Conservation (phyloP, 768 basidiomycete genomes). For the Boletus fagicola region DNA sequence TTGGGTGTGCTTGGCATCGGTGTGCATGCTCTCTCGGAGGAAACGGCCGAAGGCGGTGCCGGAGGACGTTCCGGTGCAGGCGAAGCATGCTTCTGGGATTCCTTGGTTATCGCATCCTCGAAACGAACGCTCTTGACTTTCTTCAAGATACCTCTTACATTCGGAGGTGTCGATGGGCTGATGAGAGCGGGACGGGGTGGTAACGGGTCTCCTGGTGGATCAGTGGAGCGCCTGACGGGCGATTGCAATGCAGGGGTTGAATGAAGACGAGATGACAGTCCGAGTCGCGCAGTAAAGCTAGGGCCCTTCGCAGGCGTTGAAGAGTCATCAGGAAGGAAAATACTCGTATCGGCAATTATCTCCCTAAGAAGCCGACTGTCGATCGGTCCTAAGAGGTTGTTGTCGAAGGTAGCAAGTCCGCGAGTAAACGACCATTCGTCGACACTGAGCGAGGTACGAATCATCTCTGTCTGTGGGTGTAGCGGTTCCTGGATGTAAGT, state of each 20-base stretch:
- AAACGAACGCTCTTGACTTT: conserved; percentile 41
- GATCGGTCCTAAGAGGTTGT: conserved; percentile 11
- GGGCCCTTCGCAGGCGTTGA: conserved; percentile 11
- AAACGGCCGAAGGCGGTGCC: conserved; percentile 2
- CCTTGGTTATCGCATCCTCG: conserved; percentile 20
- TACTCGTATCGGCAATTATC: conserved; percentile 1
- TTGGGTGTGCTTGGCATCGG: conserved; percentile 6
- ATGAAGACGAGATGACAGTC: neutral
- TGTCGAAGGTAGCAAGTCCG: conserved; percentile 29
- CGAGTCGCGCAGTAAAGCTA: neutral
- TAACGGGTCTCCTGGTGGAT: conserved; percentile 22
- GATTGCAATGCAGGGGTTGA: conserved; percentile 2
- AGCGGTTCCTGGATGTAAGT: conserved; percentile 10
- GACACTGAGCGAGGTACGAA: conserved; percentile 16
- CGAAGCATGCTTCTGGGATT: neutral
- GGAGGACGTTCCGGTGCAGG: conserved; percentile 4
- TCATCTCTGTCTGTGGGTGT: neutral
- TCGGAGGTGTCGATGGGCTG: conserved; percentile 28
- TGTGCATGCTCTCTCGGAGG: conserved; percentile 13
- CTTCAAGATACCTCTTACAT: conserved; percentile 39
- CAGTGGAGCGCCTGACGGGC: conserved; percentile 4
- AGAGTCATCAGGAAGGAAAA: conserved; percentile 14
- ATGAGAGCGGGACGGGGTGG: conserved; percentile 25
- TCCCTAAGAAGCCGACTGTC: conserved; percentile 4
- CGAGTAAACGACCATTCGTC: conserved; percentile 40